Evolutionary conservation across 2,329 filamentous ascomycete species (phyloP), one percentile per base, ranked within the genome.

Genomic region (Pseudocercospora eumusae): DNA sequence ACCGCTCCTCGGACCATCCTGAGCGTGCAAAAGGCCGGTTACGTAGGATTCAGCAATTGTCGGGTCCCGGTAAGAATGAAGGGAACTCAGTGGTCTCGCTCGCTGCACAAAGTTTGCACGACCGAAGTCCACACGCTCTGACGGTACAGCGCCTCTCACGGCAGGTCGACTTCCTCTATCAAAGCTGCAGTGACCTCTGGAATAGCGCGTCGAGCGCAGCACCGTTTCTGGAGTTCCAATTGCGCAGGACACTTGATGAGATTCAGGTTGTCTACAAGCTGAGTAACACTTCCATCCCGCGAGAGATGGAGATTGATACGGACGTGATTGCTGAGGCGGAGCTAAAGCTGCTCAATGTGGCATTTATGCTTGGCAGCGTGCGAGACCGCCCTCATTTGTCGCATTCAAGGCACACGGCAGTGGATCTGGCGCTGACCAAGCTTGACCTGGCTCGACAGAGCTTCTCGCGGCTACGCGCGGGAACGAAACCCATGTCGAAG

Each of bases 221-320:
- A 28, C 21, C 50, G 50, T 20, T 20, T 18, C n/a, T 33, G 13
- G 50, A 31, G 23, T 31, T 54, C 27, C 18, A 54, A 28, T 33
- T 33, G 13, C 31, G 27, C 18, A 54, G 50, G 45, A 52, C 45
- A 13, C 44, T 58, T 9, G 21, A 27, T 21, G 45, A 52, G n/a
- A n/a, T 25, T 20, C 10, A 50, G 21, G 56, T 40, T 20, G 44
- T 47, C 44, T 47, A 49, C 40, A 50, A 50, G 13, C 23, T 58
- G 25, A 23, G 40, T 18, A 28, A 10, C 3, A 47, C 45, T 40
- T 36, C n/a, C 18, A 50, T 31, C 9, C 44, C 44, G 1, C 21
- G 18, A 13, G 18, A 47, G n/a, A 23, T 18, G n/a, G 21, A 47
- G 18, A 23, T 23, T 11, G 18, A 47, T 10, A n/a, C 18, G 44